These are phyloP conservation scores for Hyaloscypha bicolor DNA, from an alignment of 495 filamentous ascomycete species.

Conservation along the genomic window DNA sequence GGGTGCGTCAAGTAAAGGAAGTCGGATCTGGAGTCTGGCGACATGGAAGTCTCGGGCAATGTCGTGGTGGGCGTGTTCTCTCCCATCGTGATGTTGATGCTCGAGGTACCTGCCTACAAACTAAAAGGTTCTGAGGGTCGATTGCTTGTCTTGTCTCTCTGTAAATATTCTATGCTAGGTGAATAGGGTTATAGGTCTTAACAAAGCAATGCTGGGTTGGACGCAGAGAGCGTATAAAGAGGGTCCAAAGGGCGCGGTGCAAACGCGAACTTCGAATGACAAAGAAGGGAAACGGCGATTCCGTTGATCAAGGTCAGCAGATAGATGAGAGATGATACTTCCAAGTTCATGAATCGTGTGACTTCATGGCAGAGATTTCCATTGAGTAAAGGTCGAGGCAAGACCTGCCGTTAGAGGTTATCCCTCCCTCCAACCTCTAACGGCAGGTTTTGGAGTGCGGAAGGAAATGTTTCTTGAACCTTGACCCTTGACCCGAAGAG, in stretches of 20 bases:
- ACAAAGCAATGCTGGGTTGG: background rate
- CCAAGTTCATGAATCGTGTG: conserved; percentile 21
- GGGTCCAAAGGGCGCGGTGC: background rate
- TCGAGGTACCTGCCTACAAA: background rate
- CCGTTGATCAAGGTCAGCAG: conserved; percentile 16
- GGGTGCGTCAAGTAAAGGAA: conserved; percentile 68
- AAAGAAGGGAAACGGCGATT: conserved; percentile 13
- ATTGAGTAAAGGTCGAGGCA: conserved; percentile 12
- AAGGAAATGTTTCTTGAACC: background rate
- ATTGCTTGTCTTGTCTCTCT: background rate
- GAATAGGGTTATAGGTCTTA: background rate
- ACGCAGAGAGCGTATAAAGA: background rate
- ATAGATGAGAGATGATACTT: conserved; percentile 15
- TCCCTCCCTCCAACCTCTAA: too few relatives aligned
- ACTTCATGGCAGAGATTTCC: conserved; percentile 10
- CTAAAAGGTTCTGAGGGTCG: background rate
- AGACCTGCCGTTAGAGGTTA: conserved; percentile 16
- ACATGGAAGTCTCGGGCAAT: conserved; percentile 5
- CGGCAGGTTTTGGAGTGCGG: conserved; percentile 9
- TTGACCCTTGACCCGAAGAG: background rate
- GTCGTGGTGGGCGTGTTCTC: background rate
- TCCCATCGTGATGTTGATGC: conserved; percentile 11
- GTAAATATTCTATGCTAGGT: background rate
- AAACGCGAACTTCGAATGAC: conserved; percentile 1
- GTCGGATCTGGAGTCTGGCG: conserved; percentile 62